Conservation (phyloP, 148 eudicot genomes). For the Spergularia bocconei region DNA sequence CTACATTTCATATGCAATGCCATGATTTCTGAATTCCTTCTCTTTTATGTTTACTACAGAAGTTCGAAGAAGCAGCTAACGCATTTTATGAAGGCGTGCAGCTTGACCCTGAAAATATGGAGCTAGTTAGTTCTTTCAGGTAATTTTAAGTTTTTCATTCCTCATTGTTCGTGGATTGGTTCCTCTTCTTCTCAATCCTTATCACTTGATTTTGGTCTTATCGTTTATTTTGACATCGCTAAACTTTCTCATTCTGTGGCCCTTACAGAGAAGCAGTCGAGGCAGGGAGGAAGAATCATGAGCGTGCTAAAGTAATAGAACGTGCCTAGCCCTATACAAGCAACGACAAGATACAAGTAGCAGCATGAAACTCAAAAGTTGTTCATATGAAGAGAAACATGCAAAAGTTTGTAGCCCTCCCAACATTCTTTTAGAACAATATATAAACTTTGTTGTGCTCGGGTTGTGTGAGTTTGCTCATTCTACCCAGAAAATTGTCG, state of each 20-base stretch:
- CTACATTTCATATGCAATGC: background rate
- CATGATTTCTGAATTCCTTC: slow-evolving; percentile 4
- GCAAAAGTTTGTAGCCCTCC: background rate
- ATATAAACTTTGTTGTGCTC: background rate
- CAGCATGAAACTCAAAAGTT: background rate
- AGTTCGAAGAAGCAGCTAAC: slow-evolving; percentile 94
- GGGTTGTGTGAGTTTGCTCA: background rate
- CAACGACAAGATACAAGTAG: background rate
- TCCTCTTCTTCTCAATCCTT: background rate
- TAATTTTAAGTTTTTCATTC: slow-evolving; percentile 9
- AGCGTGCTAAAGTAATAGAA: slow-evolving; percentile 36
- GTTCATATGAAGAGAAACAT: background rate
- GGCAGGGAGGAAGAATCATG: slow-evolving; percentile 78
- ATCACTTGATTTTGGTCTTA: no score
- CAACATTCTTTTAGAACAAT: no score
- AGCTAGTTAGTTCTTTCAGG: slow-evolving; percentile 90
- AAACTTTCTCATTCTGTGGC: slow-evolving; percentile 4
- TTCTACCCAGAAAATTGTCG: background rate
- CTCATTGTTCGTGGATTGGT: background rate
- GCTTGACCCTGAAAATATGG: slow-evolving; percentile 88
- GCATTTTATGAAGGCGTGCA: slow-evolving; percentile 87
- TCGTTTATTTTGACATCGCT: background rate
- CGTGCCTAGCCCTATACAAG: background rate
- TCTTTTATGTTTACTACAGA: slow-evolving; percentile 43
- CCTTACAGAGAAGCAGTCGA: slow-evolving; percentile 85